phyloP scores from a whole-genome alignment of 2,329 filamentous ascomycete genomes.

The Aspergillus quadricinctus region DNA sequence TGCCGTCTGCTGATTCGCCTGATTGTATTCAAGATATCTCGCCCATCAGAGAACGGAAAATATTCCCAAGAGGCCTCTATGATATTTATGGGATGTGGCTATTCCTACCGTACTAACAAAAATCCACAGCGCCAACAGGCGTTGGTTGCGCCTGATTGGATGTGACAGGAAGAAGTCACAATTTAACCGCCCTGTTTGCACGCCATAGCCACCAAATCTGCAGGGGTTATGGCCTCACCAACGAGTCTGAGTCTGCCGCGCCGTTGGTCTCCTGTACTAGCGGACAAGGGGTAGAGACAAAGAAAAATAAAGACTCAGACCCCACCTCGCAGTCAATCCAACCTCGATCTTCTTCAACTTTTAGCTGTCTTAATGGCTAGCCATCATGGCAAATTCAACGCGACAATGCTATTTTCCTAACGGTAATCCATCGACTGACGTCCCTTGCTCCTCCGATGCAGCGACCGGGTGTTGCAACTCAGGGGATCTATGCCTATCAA shows the following conservation, averaged over 20 bases:
- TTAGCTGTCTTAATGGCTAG: neutral
- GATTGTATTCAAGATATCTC: too few species aligned
- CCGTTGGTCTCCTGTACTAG: neutral
- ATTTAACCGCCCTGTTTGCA: neutral
- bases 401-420: neutral
- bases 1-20: too few species aligned
- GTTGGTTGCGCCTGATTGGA: too few species aligned
- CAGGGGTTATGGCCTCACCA: neutral
- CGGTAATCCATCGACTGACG: neutral
- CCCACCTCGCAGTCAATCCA: neutral
- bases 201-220: neutral
- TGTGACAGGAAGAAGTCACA: too few species aligned
- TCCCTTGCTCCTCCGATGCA: neutral
- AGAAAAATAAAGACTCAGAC: neutral
- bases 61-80: too few species aligned
- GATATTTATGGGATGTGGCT: too few species aligned
- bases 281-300: neutral
- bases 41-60: too few species aligned
- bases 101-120: too few species aligned
- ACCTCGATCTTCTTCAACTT: neutral
- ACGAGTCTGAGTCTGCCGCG: neutral
- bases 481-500: conserved; percentile 12
- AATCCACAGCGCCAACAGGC: too few species aligned
- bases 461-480: neutral
- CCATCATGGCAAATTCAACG: neutral